Evolutionary conservation across 1,139 yeast genomes (phyloP).

Genomic region (Suhomyces coccinellae): DNA sequence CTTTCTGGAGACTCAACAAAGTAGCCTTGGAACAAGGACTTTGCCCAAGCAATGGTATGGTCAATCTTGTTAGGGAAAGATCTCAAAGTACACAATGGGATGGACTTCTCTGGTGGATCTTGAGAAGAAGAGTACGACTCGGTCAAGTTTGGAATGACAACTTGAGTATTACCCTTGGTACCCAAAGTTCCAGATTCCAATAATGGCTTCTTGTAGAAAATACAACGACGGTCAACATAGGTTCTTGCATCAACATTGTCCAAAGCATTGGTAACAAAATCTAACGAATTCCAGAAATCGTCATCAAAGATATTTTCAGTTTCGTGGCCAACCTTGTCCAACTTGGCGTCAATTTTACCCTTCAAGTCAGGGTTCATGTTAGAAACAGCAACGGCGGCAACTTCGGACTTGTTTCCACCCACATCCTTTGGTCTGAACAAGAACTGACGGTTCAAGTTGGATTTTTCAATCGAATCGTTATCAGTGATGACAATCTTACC

Average conservation of each 20-base stretch:
- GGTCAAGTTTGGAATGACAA: conserved; percentile 86
- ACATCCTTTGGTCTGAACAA: conserved; percentile 93
- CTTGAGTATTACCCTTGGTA: conserved; percentile 98
- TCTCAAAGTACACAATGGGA: conserved; percentile 94
- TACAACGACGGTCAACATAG: conserved; percentile 95
- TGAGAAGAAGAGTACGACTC: conserved; percentile 95
- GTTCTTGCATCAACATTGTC: conserved; percentile 98
- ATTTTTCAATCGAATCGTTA: conserved; percentile 92
- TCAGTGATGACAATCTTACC: conserved; percentile 89
- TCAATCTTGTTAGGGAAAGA: conserved; percentile 98
- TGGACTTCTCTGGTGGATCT: conserved; percentile 97
- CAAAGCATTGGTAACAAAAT: conserved; percentile 91
- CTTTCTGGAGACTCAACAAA: conserved; percentile 90
- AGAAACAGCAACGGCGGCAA: conserved; percentile 81
- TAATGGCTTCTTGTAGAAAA: conserved; percentile 85
- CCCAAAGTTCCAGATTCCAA: conserved; percentile 97
- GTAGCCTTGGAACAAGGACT: conserved; percentile 90
- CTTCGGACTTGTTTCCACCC: conserved; percentile 86
- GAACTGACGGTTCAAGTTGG: conserved; percentile 94
- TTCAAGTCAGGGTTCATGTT: conserved; percentile 80
- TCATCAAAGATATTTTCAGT: conserved; percentile 87
- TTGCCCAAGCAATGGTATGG: conserved; percentile 99
- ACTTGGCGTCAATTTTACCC: conserved; percentile 73
- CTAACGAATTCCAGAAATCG: conserved; percentile 80
- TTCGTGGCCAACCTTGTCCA: conserved; percentile 91